Percentiles rank a stretch among this genome's conserved stretches.
phyloP scores from a whole-genome alignment of 768 basidiomycete genomes.

The Suillus discolor region DNA sequence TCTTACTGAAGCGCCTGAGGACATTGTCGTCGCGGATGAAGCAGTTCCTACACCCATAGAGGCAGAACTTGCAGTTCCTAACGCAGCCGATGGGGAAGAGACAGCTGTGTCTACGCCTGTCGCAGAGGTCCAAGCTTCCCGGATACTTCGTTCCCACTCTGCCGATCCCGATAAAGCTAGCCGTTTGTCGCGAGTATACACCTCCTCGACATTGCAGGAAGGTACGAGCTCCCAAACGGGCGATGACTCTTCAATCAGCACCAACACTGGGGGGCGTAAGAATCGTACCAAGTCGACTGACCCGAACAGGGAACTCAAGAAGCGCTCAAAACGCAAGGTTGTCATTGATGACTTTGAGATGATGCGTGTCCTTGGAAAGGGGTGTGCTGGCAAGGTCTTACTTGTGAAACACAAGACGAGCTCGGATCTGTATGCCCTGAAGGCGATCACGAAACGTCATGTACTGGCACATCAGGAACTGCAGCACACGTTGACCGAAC shows the following conservation, averaged over 20 bases:
- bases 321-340: slow-evolving; percentile 66
- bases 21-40: slow-evolving; percentile 9
- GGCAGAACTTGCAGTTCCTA: slow-evolving; percentile 24
- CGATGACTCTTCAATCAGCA: slow-evolving; percentile 75
- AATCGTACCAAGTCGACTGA: slow-evolving; percentile 54
- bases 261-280: slow-evolving; percentile 51
- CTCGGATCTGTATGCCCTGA: slow-evolving; percentile 83
- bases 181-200: slow-evolving; percentile 60
- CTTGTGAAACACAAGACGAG: slow-evolving; percentile 82
- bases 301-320: slow-evolving; percentile 52
- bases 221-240: slow-evolving; percentile 60
- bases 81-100: slow-evolving; percentile 31
- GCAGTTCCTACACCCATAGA: slow-evolving; percentile 17
- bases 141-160: slow-evolving; percentile 79
- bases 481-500: slow-evolving; percentile 95
- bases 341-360: slow-evolving; percentile 93
- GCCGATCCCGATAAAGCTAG: slow-evolving; percentile 71
- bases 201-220: slow-evolving; percentile 52
- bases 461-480: slow-evolving; percentile 97
- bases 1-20: slow-evolving; percentile 14
- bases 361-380: slow-evolving; percentile 95
- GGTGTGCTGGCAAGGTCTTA: slow-evolving; percentile 95
- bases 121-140: slow-evolving; percentile 38
- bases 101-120: slow-evolving; percentile 39
- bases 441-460: slow-evolving; percentile 97